Evolutionary conservation across 2,329 filamentous ascomycete species (phyloP), one percentile per base, ranked within the genome.

Genomic region (Scedosporium dehoogii): DNA sequence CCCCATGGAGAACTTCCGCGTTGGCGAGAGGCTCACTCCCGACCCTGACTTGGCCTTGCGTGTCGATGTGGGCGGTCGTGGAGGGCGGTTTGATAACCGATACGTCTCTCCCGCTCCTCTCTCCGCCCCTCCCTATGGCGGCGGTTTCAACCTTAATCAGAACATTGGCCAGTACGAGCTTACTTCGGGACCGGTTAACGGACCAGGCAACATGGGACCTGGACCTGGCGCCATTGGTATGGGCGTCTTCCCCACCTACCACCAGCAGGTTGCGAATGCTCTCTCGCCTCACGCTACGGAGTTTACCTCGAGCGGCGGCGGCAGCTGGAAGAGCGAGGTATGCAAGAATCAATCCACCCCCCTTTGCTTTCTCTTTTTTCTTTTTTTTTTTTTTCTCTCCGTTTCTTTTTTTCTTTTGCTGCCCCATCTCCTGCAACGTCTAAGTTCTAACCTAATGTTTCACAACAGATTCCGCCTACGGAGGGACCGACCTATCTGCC

Each of bases 401-500:
- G 6, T 33, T 9, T 33, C 7, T 33, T 2, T 33, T 33, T 33
- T 5, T 33, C 6, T 10, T 33, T 33, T 33, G 68, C 62, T 58
- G 18, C 62, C 25, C 64, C 59, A n/a, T 48, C 44, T 48, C 44
- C 44, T 48, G 16, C n/a, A 57, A 21, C n/a, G 6, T 18, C 23
- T 7, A 33, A 33, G 29, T 57, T 27, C 53, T 21, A 57, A 7
- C 16, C 38, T 42, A 58, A 58, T 38, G 56, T 38, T 55, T 10
- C 57, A 21, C 23, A 53, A 67, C 66, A 84, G 81, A 72, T 78
- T 63, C 70, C 78, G 64, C 70, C 78, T 21, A 71, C 80, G 0
- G 84, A 88, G 65, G 82, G 82, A 27, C 86, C 88, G 69, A 94
- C 90, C 1, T 97, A 96, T 72, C 78, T 97, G 29, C 87, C 90